These are phyloP conservation scores for Myxozyma melibiosi DNA, from an alignment of 805 yeast genomes.

Conservation along the genomic window DNA sequence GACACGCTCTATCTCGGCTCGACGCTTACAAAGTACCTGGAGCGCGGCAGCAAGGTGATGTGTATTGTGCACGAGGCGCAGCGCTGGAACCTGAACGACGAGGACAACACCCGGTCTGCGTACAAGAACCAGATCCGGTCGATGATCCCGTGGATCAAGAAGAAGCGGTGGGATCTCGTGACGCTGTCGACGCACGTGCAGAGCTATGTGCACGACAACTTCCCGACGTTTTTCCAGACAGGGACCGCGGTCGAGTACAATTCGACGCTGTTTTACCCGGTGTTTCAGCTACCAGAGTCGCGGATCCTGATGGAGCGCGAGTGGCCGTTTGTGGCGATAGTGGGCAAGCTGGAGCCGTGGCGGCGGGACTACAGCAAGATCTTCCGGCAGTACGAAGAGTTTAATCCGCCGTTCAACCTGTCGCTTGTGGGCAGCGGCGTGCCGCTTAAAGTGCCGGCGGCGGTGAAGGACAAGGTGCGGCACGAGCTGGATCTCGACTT, in stretches of 20 bases:
- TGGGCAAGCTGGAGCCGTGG: slow-evolving; percentile 33
- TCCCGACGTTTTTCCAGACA: slow-evolving; percentile 15
- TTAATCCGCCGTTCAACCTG: slow-evolving; percentile 17
- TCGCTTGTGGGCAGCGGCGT: slow-evolving; percentile 21
- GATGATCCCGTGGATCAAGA: slow-evolving; percentile 23
- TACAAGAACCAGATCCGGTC: slow-evolving; percentile 10
- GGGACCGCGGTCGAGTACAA: slow-evolving; percentile 8
- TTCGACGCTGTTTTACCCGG: slow-evolving; percentile 24
- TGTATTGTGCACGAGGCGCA: slow-evolving; percentile 29
- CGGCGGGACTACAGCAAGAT: slow-evolving; percentile 26
- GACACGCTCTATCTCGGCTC: slow-evolving; percentile 9
- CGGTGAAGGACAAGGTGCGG: slow-evolving; percentile 5
- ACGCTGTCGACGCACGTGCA: slow-evolving; percentile 28
- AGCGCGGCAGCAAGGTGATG: slow-evolving; percentile 21
- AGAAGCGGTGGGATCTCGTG: slow-evolving; percentile 22
- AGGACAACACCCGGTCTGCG: neutral
- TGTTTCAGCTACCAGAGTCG: slow-evolving; percentile 17
- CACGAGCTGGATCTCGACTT: slow-evolving; percentile 17
- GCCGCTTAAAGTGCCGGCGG: slow-evolving; percentile 11
- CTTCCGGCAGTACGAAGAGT: slow-evolving; percentile 11
- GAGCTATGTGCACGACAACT: slow-evolving; percentile 15
- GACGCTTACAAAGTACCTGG: slow-evolving; percentile 1
- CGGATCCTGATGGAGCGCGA: slow-evolving; percentile 1
- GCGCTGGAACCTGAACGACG: slow-evolving; percentile 13
- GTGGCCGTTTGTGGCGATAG: slow-evolving; percentile 24